phyloP scores from a whole-genome alignment of 2,329 filamentous ascomycete genomes.

The Chaetomium globosum region DNA sequence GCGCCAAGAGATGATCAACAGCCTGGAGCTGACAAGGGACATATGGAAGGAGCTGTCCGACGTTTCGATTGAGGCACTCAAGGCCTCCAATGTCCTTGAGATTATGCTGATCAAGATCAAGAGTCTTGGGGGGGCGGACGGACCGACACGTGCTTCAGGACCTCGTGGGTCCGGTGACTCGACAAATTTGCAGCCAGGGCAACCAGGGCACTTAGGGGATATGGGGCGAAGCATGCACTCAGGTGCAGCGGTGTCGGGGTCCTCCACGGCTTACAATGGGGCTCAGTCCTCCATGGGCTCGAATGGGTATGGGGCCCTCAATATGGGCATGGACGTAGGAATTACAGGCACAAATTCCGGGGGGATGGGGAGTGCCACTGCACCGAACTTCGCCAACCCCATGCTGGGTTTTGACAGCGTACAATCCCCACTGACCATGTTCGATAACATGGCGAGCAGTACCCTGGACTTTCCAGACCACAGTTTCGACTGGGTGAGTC shows the following conservation, averaged over 20 bases:
- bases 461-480: conserved; percentile 51
- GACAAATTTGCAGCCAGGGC: conserved; percentile 43
- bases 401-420: conserved; percentile 42
- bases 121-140: conserved; percentile 42
- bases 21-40: conserved; percentile 69
- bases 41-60: conserved; percentile 83
- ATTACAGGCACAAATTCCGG: background rate
- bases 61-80: conserved; percentile 84
- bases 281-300: conserved; percentile 47
- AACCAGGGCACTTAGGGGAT: conserved; percentile 45
- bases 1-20: conserved; percentile 73
- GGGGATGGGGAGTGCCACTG: conserved; percentile 39
- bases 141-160: conserved; percentile 29
- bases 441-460: conserved; percentile 48
- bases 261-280: conserved; percentile 37
- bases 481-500: conserved; percentile 61
- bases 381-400: conserved; percentile 46
- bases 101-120: conserved; percentile 83
- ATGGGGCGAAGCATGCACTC: conserved; percentile 50
- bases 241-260: conserved; percentile 43
- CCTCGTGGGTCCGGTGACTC: conserved; percentile 23
- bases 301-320: conserved; percentile 48
- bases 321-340: conserved; percentile 42
- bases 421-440: conserved; percentile 57
- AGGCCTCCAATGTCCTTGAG: conserved; percentile 77